phyloP scores from a whole-genome alignment of 345 rosid genomes.

The Pistacia integerrima region DNA sequence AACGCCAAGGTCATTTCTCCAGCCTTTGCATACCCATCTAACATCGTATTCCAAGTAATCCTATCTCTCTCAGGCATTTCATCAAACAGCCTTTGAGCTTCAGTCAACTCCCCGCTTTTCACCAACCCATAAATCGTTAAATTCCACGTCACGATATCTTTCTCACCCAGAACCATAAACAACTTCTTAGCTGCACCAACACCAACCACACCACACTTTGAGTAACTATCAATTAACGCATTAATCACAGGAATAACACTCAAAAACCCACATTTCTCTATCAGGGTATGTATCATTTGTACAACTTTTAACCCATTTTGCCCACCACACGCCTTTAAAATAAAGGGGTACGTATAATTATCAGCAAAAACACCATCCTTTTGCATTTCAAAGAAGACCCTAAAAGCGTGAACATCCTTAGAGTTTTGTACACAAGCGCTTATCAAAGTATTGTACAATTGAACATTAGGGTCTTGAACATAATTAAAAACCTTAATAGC shows the following conservation, averaged over 20 bases:
- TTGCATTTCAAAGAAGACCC: slow-evolving; percentile 65
- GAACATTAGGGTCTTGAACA: slow-evolving; percentile 52
- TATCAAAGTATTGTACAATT: slow-evolving; percentile 66
- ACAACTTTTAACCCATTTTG: slow-evolving; percentile 51
- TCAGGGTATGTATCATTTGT: slow-evolving; percentile 68
- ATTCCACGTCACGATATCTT: slow-evolving; percentile 85
- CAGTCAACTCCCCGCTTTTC: slow-evolving; percentile 52
- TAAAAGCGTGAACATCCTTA: slow-evolving; percentile 52
- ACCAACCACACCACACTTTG: slow-evolving; percentile 65
- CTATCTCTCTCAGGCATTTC: slow-evolving; percentile 74
- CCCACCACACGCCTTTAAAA: slow-evolving; percentile 66
- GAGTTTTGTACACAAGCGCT: slow-evolving; percentile 67
- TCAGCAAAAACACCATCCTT: slow-evolving; percentile 53
- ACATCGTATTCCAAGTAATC: slow-evolving; percentile 79
- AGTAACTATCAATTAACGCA: slow-evolving; percentile 78
- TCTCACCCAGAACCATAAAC: slow-evolving; percentile 53
- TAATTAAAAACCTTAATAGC: slow-evolving; percentile 68
- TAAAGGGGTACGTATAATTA: slow-evolving; percentile 83
- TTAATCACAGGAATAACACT: slow-evolving; percentile 80
- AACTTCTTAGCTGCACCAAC: slow-evolving; percentile 61
- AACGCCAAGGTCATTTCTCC: slow-evolving; percentile 70
- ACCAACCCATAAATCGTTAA: slow-evolving; percentile 65
- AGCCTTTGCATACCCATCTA: slow-evolving; percentile 79
- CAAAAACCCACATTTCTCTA: slow-evolving; percentile 67
- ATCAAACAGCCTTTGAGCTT: slow-evolving; percentile 67